phyloP scores from a whole-genome alignment of 2,329 filamentous ascomycete species.

The Ophiostoma piceae region DNA sequence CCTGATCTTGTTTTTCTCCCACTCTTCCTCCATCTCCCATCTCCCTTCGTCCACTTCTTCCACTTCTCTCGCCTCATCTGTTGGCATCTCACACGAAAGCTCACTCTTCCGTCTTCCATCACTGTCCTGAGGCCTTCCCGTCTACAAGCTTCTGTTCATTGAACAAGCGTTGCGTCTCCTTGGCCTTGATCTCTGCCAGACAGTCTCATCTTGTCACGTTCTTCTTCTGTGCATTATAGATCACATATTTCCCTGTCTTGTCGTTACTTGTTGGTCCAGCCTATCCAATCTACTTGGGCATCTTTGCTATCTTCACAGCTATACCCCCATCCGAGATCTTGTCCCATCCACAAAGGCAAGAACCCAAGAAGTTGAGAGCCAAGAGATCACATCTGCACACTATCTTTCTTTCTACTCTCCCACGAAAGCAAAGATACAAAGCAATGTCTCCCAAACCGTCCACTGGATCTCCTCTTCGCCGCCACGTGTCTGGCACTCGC shows the following conservation, averaged over 20 bases:
- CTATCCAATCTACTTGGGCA: conserved; percentile 26
- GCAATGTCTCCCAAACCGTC: conserved; percentile 40
- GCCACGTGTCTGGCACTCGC: conserved; percentile 35
- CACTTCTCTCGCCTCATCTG: background rate
- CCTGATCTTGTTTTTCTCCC: background rate
- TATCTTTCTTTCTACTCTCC: background rate
- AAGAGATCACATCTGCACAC: background rate
- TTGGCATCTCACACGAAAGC: background rate
- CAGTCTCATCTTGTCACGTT: background rate
- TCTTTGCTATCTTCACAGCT: conserved; percentile 27
- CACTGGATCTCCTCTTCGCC: conserved; percentile 41
- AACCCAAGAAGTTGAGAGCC: background rate
- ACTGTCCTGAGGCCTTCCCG: background rate
- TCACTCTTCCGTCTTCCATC: background rate
- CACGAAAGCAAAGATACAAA: background rate
- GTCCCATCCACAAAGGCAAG: conserved; percentile 20
- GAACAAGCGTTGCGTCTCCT: background rate
- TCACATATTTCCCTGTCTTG: background rate
- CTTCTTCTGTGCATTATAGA: background rate
- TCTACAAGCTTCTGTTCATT: background rate
- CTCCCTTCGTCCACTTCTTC: background rate
- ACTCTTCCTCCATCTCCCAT: background rate
- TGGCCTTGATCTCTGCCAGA: background rate
- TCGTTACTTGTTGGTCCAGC: conserved; percentile 21
- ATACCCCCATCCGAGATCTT: conserved; percentile 16